Conservation (phyloP, 2,329 filamentous ascomycete species). For the Aurifilum marmelostoma region DNA sequence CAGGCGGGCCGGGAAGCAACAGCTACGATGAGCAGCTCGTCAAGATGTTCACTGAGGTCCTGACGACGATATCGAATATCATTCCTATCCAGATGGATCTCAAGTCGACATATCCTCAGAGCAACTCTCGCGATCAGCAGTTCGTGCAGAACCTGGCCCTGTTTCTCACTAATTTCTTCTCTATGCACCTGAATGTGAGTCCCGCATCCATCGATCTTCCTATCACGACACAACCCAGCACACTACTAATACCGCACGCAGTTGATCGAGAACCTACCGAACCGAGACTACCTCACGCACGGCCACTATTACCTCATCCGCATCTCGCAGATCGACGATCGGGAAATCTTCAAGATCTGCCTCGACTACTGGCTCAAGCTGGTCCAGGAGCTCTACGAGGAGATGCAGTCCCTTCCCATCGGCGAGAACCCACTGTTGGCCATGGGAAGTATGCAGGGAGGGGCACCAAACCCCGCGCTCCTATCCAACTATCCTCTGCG, state of each 20-base stretch:
- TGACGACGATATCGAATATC: slow-evolving; percentile 90
- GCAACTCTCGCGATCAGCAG: slow-evolving; percentile 92
- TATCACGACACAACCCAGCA: background rate
- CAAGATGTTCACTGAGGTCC: slow-evolving; percentile 96
- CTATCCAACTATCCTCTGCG: slow-evolving; percentile 89
- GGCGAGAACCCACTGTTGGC: slow-evolving; percentile 90
- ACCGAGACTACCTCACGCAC: slow-evolving; percentile 91
- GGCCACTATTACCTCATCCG: slow-evolving; percentile 98
- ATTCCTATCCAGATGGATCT: slow-evolving; percentile 90
- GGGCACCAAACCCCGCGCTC: slow-evolving; percentile 82
- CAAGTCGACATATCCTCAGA: slow-evolving; percentile 86
- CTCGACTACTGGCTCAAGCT: slow-evolving; percentile 99
- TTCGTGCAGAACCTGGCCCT: slow-evolving; percentile 96
- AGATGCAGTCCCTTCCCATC: slow-evolving; percentile 96
- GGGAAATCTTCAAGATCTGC: slow-evolving; percentile 99
- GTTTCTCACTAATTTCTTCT: slow-evolving; percentile 97
- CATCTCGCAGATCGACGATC: slow-evolving; percentile 97
- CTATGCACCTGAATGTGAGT: slow-evolving; percentile 81
- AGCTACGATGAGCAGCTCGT: slow-evolving; percentile 95
- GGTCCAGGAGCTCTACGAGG: slow-evolving; percentile 96
- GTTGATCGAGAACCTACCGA: slow-evolving; percentile 94
- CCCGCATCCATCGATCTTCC: background rate
- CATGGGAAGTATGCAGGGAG: slow-evolving; percentile 74
- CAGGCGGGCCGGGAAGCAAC: slow-evolving; percentile 69
- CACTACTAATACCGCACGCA: slow-evolving; percentile 40